phyloP scores from a whole-genome alignment of 305 asterid species.

The Stenogyne calaminthoides region DNA sequence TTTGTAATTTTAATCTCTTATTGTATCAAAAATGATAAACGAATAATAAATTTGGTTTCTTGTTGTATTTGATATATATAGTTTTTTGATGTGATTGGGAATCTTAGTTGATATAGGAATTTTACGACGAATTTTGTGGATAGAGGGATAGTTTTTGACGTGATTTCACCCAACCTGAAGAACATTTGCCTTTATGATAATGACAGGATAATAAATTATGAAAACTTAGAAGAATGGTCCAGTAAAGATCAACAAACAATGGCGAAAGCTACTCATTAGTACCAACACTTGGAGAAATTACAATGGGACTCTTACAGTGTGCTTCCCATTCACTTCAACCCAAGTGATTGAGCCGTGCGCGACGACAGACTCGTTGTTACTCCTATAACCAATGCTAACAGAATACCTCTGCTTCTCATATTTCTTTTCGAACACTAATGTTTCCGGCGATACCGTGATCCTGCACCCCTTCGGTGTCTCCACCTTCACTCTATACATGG shows the following conservation, averaged over 20 bases:
- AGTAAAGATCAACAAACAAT: background rate
- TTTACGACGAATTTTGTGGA: too few species aligned
- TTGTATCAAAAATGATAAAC: too few species aligned
- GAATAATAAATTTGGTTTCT: too few species aligned
- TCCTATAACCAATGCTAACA: conserved; percentile 33
- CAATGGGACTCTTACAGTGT: conserved; percentile 46
- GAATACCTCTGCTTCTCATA: conserved; percentile 37
- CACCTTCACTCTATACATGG: conserved; percentile 38
- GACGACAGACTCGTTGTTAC: too few species aligned
- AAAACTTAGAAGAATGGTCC: background rate
- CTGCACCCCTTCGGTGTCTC: conserved; percentile 31
- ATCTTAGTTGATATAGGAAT: too few species aligned
- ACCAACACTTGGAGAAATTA: conserved; percentile 28
- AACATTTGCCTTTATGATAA: too few species aligned
- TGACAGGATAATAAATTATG: background rate
- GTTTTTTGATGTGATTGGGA: too few species aligned
- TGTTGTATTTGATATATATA: too few species aligned
- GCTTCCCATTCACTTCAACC: conserved; percentile 37
- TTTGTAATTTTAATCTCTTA: too few species aligned
- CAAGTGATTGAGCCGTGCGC: conserved; percentile 41
- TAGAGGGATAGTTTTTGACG: too few species aligned
- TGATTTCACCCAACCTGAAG: background rate
- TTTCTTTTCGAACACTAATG: conserved; percentile 40
- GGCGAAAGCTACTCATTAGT: conserved; percentile 22
- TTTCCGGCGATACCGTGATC: conserved; percentile 29